A percentile compares a stretch with the other conserved stretches of the same genome.
Conservation (phyloP, 2,329 filamentous ascomycete species). For the Monosporascus sp. region DNA sequence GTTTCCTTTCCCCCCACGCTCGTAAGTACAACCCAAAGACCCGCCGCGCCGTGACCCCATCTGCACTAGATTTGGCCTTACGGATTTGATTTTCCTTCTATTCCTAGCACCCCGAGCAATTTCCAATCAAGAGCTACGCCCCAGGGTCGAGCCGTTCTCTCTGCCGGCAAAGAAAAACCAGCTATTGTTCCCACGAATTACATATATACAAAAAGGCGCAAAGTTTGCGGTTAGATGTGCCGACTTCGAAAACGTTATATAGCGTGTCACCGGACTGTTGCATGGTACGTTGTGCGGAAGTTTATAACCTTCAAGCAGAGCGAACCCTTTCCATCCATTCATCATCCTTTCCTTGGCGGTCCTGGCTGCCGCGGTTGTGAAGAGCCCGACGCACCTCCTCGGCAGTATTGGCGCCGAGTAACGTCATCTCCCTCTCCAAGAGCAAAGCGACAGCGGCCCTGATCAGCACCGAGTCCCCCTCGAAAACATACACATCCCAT, state of each 20-base stretch:
- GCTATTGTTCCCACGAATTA: neutral
- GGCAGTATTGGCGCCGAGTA: constrained; percentile 42
- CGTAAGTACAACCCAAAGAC: too few species aligned
- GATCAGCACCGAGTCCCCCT: constrained; percentile 69
- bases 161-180: neutral
- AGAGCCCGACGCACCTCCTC: constrained; percentile 38
- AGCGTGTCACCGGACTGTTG: neutral
- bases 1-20: too few species aligned
- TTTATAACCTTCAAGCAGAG: constrained; percentile 16
- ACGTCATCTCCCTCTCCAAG: constrained; percentile 44
- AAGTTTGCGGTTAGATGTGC: neutral
- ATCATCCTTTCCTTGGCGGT: constrained; percentile 19
- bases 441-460: constrained; percentile 67
- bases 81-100: neutral
- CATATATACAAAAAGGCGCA: neutral
- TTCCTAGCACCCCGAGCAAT: neutral
- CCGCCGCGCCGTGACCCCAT: neutral
- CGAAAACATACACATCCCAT: constrained; percentile 81
- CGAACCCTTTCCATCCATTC: constrained; percentile 23
- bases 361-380: constrained; percentile 22
- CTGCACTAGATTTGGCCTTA: neutral
- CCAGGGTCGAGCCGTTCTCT: neutral
- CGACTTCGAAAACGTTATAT: neutral
- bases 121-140: neutral
- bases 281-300: neutral